Base-by-base conservation (phyloP, 331 rosid genomes). In the Quercus phellos region DNA sequence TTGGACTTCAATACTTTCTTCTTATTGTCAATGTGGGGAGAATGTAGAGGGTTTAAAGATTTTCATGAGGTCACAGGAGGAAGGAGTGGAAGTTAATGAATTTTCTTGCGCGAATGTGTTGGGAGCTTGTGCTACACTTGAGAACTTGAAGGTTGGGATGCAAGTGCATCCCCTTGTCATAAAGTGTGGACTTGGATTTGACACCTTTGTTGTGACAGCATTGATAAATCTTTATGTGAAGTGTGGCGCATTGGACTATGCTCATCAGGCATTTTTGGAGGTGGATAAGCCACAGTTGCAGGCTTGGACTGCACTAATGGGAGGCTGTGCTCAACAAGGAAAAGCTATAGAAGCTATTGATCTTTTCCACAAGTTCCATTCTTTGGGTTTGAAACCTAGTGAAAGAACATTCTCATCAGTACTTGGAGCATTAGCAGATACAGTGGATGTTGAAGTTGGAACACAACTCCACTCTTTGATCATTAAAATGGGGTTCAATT, bases 321-420 rank as follows among this genome's bases (percentile, higher is more conserved):
- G 71, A 66, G 71, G 71, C 50, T 34, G 8, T 66, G 51, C 71
- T 66, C 71, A 66, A 32, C 71, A 66, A 18, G 71, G 71, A 66
- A 66, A 34, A 34, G 71, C 22, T 32, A 66, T 21, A 66, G 71
- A 66, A 17, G 71, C 71, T 46, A 16, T 66, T 66, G 46, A 66
- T 66, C 71, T 66, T 66, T 66, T 66, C 51, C 51, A 66, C 51
- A 66, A 66, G 71, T 32, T 66, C 71, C 71, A 32, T 66, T 66
- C 71, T 66, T 66, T 8, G 24, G 51, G 50, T 66, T 30, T 66
- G 22, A 66, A 66, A 66, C 71, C 71, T 66, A 34, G 26, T 8
- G 51, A 66, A 32, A 66, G 51, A 43, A 66, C 71, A 66, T 66
- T 66, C 71, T 30, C 71, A n/a, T 32, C 71, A 30, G 71, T 66